These are phyloP conservation scores for Asterella californica DNA, from an alignment of 225 moss, liverwort and hornwort species.

Conservation along the genomic window DNA sequence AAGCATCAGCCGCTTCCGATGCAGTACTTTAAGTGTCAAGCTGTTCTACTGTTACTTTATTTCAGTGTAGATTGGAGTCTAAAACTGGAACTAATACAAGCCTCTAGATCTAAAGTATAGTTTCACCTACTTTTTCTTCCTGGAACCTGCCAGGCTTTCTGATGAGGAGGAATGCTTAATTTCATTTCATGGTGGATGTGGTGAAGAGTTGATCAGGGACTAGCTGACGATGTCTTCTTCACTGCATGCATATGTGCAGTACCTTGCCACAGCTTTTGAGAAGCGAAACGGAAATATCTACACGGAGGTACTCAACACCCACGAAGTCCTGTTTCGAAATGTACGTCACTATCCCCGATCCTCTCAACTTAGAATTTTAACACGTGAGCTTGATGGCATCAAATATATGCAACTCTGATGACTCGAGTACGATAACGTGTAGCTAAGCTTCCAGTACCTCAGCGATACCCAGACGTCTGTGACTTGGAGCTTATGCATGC, in stretches of 20 bases:
- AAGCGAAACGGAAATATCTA: background rate
- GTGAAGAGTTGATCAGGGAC: background rate
- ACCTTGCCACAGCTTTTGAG: slow-evolving; percentile 7
- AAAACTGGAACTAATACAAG: too few species aligned
- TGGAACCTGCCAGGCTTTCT: too few species aligned
- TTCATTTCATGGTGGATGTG: background rate
- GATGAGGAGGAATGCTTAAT: too few species aligned
- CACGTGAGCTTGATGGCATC: background rate
- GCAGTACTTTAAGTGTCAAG: too few species aligned
- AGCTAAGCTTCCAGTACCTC: background rate
- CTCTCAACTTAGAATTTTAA: background rate
- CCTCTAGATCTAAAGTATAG: too few species aligned
- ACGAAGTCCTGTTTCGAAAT: slow-evolving; percentile 17
- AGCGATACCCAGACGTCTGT: background rate
- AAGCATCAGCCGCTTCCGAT: background rate
- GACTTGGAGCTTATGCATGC: too few species aligned
- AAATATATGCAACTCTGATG: background rate
- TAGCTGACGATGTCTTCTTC: background rate
- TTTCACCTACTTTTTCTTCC: too few species aligned
- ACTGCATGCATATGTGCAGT: background rate
- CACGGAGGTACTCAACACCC: slow-evolving; percentile 15
- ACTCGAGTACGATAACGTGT: background rate
- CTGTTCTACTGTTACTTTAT: too few species aligned
- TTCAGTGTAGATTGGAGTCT: too few species aligned
- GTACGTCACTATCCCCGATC: background rate